Conservation (phyloP, 2,329 filamentous ascomycete genomes). For the Xylariales sp. region DNA sequence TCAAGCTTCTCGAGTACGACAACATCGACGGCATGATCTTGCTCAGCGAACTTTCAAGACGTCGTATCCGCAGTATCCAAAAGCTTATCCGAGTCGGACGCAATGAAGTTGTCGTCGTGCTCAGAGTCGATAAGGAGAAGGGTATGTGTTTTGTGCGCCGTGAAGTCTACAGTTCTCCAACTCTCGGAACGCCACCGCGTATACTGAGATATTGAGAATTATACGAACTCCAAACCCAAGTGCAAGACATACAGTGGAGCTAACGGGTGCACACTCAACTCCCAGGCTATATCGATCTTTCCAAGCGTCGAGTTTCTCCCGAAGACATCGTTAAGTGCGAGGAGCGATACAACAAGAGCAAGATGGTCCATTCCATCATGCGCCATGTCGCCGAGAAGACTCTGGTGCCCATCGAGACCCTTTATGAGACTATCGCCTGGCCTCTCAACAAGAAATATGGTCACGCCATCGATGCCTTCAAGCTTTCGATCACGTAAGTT, state of each 20-base stretch:
- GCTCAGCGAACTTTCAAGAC: slow-evolving; percentile 91
- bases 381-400: slow-evolving; percentile 98
- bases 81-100: slow-evolving; percentile 97
- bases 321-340: slow-evolving; percentile 99
- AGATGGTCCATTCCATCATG: slow-evolving; percentile 99
- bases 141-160: slow-evolving; percentile 41
- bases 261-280: too few relatives aligned
- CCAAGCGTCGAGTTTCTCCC: slow-evolving; percentile 94
- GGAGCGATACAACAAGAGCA: slow-evolving; percentile 99
- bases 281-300: slow-evolving; percentile 84
- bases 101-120: slow-evolving; percentile 97
- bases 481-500: slow-evolving; percentile 91
- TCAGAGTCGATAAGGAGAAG: slow-evolving; percentile 99
- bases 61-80: slow-evolving; percentile 98
- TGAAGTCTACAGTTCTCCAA: too few relatives aligned
- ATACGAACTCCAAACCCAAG: too few relatives aligned
- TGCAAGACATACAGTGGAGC: too few relatives aligned
- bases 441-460: slow-evolving; percentile 97
- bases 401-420: slow-evolving; percentile 83
- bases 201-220: too few relatives aligned
- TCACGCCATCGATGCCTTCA: slow-evolving; percentile 96
- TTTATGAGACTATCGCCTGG: slow-evolving; percentile 95
- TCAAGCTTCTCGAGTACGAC: slow-evolving; percentile 98
- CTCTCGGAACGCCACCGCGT: too few relatives aligned
- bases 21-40: slow-evolving; percentile 99